Evolutionary conservation across 78 protist genomes (phyloP), one percentile per base, ranked within the genome.

Genomic region (Mantamonas sphyraenae): DNA sequence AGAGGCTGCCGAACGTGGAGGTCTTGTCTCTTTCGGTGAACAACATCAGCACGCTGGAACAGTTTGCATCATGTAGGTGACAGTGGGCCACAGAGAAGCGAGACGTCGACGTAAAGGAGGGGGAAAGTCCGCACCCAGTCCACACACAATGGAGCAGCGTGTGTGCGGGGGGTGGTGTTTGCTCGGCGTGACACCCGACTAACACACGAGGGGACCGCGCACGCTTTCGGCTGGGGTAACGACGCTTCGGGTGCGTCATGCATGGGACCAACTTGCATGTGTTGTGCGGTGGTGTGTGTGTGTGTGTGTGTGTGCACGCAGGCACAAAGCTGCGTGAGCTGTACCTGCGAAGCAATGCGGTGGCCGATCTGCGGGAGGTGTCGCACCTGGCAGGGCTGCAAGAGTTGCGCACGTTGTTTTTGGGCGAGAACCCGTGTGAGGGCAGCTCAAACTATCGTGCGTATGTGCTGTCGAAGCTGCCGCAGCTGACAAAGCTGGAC

Each of bases 341-440:
- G 58, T 85, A 85, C 66, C 42, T 85, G 43, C 53, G 90, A 2
- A 79, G 71, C 62, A 85, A 85, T 40, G 71, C 69, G 30, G 50
- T 85, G 7, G 28, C 45, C 8, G 62, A 61, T 37, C 37, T 85
- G 20, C 26, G 17, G 8, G 83, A 76, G 7, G 71, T 85, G 66
- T 10, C 26, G n/a, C 67, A 71, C 50, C 61, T 80, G 40, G 37
- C 28, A 33, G 9, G 57, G 26, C 62, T 65, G 26, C 24, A 72
- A n/a, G 0, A 69, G 24, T 45, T 85, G 33, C 2, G 30, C 12
- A 62, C 71, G 17, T 53, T 85, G 40, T 85, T 85, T 85, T 72
- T 85, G 20, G 45, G 68, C 38, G 74, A 73, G 53, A 85, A 85
- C 40, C 90, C 90, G 9, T 85, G 90, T 35, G 64, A 81, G 4